A percentile compares a stretch with the other conserved stretches of the same genome.
phyloP scores from a whole-genome alignment of 1,284 basidiomycete genomes.

The Cryptococcus jaspeensis region DNA sequence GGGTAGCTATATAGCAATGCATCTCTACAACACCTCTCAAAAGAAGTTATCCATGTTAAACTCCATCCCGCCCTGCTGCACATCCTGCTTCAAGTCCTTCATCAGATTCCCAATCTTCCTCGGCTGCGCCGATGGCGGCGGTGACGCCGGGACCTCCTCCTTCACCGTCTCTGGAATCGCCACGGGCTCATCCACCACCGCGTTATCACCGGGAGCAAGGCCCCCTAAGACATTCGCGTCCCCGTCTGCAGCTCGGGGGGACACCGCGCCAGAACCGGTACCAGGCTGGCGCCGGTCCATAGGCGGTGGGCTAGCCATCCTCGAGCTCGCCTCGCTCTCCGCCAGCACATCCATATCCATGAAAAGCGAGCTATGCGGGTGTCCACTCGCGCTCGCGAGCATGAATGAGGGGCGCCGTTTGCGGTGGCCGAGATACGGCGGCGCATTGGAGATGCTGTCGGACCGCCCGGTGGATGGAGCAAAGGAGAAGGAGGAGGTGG shows the following conservation, averaged over 20 bases:
- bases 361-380: conserved; percentile 45
- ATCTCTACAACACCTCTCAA: conserved; percentile 11
- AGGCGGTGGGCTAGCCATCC: not conserved
- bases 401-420: conserved; percentile 58
- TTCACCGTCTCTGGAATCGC: conserved; percentile 48
- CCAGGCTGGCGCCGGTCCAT: not conserved
- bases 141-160: conserved; percentile 61
- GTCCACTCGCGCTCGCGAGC: conserved; percentile 58
- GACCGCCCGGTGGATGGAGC: conserved; percentile 47
- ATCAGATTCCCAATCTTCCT: conserved; percentile 76
- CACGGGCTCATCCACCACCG: conserved; percentile 2
- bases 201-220: not conserved
- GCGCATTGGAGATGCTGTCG: not conserved
- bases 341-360: conserved; percentile 78
- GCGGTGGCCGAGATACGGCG: conserved; percentile 32
- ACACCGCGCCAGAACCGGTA: not conserved
- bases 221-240: not conserved
- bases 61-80: conserved; percentile 49
- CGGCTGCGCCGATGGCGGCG: conserved; percentile 48
- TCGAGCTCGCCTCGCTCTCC: conserved; percentile 44
- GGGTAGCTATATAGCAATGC: not conserved
- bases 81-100: conserved; percentile 48
- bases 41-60: conserved; percentile 52
- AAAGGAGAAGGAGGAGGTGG: conserved; percentile 38
- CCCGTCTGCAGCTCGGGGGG: not conserved